phyloP scores from a whole-genome alignment of 1,284 basidiomycete species.

The Amylostereum areolatum region DNA sequence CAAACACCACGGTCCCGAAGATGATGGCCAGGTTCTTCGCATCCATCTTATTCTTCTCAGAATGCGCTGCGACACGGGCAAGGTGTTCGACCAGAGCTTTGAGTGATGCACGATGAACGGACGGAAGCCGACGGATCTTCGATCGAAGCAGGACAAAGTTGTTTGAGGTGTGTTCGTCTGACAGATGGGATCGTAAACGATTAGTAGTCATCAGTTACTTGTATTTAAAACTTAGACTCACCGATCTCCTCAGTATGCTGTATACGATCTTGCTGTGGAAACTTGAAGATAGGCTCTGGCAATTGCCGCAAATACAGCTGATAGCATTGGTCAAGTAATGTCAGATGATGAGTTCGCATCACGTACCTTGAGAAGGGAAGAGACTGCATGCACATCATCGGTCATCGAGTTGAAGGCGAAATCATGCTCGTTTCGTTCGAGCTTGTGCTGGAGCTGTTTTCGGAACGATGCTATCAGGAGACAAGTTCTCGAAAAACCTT shows the following conservation, averaged over 20 bases:
- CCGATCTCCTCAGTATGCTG: constrained; percentile 77
- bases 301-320: constrained; percentile 87
- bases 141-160: constrained; percentile 71
- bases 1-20: constrained; percentile 82
- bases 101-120: constrained; percentile 87
- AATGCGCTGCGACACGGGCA: constrained; percentile 62
- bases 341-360: background rate
- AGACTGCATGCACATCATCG: constrained; percentile 88
- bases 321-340: background rate
- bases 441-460: constrained; percentile 72
- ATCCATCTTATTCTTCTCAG: constrained; percentile 91
- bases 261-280: constrained; percentile 76
- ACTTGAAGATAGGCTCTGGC: constrained; percentile 89
- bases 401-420: constrained; percentile 74
- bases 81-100: constrained; percentile 88
- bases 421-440: constrained; percentile 84
- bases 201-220: background rate
- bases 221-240: constrained; percentile 22
- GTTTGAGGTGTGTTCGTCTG: constrained; percentile 66
- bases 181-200: constrained; percentile 10
- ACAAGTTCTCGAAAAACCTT: background rate
- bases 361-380: constrained; percentile 84
- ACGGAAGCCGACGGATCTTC: constrained; percentile 79
- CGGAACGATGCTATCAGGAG: background rate
- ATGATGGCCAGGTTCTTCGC: constrained; percentile 85